Percentiles rank a stretch among this genome's conserved stretches.
These are phyloP conservation scores for Herpetomonas tarakana DNA, from an alignment of 208 protist species.

Conservation along the genomic window DNA sequence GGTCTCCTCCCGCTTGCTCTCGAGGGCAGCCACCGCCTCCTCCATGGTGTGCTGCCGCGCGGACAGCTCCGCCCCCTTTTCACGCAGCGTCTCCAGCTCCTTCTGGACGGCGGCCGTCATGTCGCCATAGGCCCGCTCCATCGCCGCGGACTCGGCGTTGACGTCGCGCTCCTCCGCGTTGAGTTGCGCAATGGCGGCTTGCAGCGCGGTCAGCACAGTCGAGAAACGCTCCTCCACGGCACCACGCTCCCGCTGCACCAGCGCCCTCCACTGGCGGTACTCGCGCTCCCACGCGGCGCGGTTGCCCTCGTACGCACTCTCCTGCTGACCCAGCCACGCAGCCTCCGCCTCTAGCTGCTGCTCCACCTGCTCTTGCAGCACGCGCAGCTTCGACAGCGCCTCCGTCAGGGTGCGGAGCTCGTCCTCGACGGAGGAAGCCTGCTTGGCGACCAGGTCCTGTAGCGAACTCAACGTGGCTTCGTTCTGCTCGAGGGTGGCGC, in stretches of 20 bases:
- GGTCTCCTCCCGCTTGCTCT: constrained; percentile 26
- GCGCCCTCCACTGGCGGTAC: constrained; percentile 65
- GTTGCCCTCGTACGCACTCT: constrained; percentile 33
- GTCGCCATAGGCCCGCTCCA: constrained; percentile 35
- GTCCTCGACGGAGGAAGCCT: constrained; percentile 36
- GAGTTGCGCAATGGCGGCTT: constrained; percentile 33
- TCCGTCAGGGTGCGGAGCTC: constrained; percentile 41
- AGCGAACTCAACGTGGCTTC: constrained; percentile 29
- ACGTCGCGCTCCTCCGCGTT: constrained; percentile 50
- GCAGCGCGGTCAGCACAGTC: constrained; percentile 36
- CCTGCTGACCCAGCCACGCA: constrained; percentile 63
- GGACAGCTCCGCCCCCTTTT: constrained; percentile 42
- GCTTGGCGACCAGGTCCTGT: constrained; percentile 39
- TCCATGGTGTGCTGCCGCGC: constrained; percentile 28
- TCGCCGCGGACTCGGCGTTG: constrained; percentile 20
- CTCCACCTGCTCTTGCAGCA: constrained; percentile 37
- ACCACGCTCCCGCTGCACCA: constrained; percentile 55
- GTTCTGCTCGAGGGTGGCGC: constrained; percentile 25
- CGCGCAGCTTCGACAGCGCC: constrained; percentile 40
- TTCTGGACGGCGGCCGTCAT: constrained; percentile 19
- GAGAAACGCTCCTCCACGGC: constrained; percentile 53
- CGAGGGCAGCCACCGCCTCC: constrained; percentile 21
- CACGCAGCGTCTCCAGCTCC: constrained; percentile 39
- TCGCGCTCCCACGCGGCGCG: constrained; percentile 67
- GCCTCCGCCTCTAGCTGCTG: constrained; percentile 60